A percentile compares a stretch with the other conserved stretches of the same genome.
Conservation (phyloP, 2,329 filamentous ascomycete genomes). For the Thielaviopsis cerberus region DNA sequence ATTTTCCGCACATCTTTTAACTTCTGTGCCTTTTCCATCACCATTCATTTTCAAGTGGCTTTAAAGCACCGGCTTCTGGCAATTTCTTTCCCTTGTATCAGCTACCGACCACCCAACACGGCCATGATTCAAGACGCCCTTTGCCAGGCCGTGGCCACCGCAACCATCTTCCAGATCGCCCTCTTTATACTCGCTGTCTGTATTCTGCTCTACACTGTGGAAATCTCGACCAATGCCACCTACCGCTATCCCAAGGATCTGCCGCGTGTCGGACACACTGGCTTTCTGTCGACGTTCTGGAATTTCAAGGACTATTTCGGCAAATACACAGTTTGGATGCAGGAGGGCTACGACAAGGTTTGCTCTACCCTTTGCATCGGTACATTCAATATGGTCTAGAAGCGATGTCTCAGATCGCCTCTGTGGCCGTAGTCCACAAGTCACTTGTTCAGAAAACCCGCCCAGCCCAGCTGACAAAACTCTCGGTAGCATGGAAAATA, state of each 20-base stretch:
- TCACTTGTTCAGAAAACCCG: not conserved
- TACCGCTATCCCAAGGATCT: conserved; percentile 21
- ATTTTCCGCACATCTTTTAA: too few species aligned
- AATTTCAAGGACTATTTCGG: conserved; percentile 24
- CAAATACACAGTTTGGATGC: conserved; percentile 23
- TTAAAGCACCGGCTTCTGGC: too few species aligned
- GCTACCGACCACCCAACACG: not conserved
- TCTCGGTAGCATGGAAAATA: conserved; percentile 25
- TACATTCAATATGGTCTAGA: not conserved
- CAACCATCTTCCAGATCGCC: conserved; percentile 18
- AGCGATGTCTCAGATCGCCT: not conserved
- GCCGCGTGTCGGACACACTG: conserved; percentile 24
- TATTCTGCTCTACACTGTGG: conserved; percentile 22
- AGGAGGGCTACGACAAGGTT: conserved; percentile 26
- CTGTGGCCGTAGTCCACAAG: not conserved
- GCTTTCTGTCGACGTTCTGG: conserved; percentile 20
- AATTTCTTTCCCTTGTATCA: not conserved
- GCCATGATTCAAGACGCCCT: not conserved
- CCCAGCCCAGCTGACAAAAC: not conserved
- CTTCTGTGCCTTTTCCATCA: too few species aligned
- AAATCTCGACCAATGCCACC: conserved; percentile 22
- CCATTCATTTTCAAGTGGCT: too few species aligned
- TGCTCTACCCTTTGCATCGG: not conserved
- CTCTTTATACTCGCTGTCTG: conserved; percentile 17
- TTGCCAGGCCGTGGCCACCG: conserved; percentile 14